Base-by-base conservation (phyloP, 1,139 yeast species). In the Groenewaldozyma sp. region DNA sequence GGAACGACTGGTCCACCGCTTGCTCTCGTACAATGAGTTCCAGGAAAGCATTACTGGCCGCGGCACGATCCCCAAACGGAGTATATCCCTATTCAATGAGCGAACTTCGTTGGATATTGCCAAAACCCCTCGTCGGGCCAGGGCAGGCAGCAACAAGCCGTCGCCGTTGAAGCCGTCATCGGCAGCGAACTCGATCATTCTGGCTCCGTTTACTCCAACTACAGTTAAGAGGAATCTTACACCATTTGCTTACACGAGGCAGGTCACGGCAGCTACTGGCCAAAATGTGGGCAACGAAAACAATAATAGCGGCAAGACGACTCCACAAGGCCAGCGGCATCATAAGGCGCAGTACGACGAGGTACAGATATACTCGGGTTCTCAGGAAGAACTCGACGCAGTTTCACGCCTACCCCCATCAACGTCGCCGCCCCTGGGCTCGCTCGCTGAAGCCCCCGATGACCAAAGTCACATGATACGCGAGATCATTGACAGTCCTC, bases 1-100 rank as follows among this genome's bases (percentile, higher is more conserved):
- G 17, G 63, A 62, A 44, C 49, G 62, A 6, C 51, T 62, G 3
- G 63, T 62, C 3, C 52, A 54, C 28, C 54, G 64, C 4, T 51
- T 61, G 34, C 51, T 62, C 10, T 60, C 55, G 34, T 54, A 49
- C 42, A 42, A 48, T 29, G 56, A 53, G 35, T 61, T 61, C 44
- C 56, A 56, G 35, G 42, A 44, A 11, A 52, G 50, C 3, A 55
- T 60, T 2, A 58, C 58, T 33, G 58, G 48, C 32, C 39, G 53
- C 6, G 46, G 40, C n/a, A 43, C 41, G 24, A 43, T 57, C 1
- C 45, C 53, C 18, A 43, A 50, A 13, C 50, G 52, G 26, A 45
- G 55, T 3, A 50, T 61, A 11, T 45, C 55, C n/a, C 39, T 47
- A 17, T 60, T 61, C 50, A 51, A 52, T 20, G 47, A 45, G 21